phyloP scores from a whole-genome alignment of 495 filamentous ascomycete species.

The Neurospora intermedia region DNA sequence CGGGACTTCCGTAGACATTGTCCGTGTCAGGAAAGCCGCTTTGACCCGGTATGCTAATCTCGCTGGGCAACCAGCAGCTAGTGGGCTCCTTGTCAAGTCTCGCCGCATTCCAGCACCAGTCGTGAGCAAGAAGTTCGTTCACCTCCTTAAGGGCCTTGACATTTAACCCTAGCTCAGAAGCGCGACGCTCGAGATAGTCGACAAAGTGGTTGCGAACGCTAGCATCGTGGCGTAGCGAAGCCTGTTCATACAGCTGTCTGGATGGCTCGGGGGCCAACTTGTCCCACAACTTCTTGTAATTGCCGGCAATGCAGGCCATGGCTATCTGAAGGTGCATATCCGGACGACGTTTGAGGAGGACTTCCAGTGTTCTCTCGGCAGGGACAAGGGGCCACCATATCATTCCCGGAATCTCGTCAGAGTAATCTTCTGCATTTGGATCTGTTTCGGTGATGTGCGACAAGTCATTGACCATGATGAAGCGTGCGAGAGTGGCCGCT shows the following conservation, averaged over 20 bases:
- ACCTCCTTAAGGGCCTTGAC: accelerated
- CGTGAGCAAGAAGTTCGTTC: accelerated
- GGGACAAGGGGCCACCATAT: background rate
- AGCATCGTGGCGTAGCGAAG: background rate
- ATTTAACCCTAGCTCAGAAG: background rate
- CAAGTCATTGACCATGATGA: background rate
- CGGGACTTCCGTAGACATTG: background rate
- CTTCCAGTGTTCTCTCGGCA: background rate
- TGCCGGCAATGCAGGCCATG: background rate
- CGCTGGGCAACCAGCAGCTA: background rate
- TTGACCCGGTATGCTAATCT: background rate
- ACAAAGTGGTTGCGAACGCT: background rate
- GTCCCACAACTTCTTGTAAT: background rate
- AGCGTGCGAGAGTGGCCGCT: background rate
- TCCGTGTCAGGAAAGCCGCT: background rate
- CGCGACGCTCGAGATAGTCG: background rate
- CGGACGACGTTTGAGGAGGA: background rate
- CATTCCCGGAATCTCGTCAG: background rate
- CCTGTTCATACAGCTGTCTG: background rate
- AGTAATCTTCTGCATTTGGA: background rate
- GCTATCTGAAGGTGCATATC: background rate
- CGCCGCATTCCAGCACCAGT: background rate
- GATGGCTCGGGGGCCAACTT: background rate
- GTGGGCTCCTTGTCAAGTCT: background rate
- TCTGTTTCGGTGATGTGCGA: background rate